phyloP scores from a whole-genome alignment of 1,139 yeast species.

The Debaryomyces sp. region DNA sequence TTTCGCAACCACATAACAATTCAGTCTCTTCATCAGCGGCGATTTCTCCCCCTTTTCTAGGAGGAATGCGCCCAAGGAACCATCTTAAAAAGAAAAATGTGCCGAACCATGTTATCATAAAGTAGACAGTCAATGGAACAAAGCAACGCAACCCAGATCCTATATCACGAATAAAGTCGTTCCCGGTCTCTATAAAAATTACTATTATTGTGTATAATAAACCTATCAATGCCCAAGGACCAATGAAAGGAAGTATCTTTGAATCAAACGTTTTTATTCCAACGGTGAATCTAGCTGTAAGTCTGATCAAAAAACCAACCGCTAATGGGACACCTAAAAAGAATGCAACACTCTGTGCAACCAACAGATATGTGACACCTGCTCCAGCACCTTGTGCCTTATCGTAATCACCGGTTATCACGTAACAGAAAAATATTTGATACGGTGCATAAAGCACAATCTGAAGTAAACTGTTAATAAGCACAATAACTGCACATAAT shows the following conservation, averaged over 20 bases:
- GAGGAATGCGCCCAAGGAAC: conserved; percentile 16
- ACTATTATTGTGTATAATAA: conserved; percentile 55
- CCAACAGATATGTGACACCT: conserved; percentile 37
- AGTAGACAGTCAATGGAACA: conserved; percentile 53
- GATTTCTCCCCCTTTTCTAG: conserved; percentile 4
- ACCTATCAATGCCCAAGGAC: conserved; percentile 57
- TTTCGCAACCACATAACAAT: conserved; percentile 44
- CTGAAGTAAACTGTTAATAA: conserved; percentile 55
- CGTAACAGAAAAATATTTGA: conserved; percentile 49
- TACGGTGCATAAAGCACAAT: conserved; percentile 58
- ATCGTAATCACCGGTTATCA: conserved; percentile 29
- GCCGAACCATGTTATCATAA: conserved; percentile 50
- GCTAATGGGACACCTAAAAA: conserved; percentile 60
- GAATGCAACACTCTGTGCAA: conserved; percentile 54
- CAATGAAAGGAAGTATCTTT: conserved; percentile 38
- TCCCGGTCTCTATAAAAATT: conserved; percentile 57
- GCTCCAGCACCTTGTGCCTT: conserved; percentile 11
- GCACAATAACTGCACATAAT: conserved; percentile 56
- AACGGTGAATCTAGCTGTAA: conserved; percentile 23
- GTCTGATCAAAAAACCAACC: conserved; percentile 47
- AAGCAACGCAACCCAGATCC: conserved; percentile 54
- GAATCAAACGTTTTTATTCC: conserved; percentile 34
- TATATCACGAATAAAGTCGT: conserved; percentile 50
- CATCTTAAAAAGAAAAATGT: conserved; percentile 44
- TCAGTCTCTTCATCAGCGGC: conserved; percentile 9